Evolutionary conservation across 2,329 filamentous ascomycete genomes (phyloP).

Genomic region (Fusarium sororula): DNA sequence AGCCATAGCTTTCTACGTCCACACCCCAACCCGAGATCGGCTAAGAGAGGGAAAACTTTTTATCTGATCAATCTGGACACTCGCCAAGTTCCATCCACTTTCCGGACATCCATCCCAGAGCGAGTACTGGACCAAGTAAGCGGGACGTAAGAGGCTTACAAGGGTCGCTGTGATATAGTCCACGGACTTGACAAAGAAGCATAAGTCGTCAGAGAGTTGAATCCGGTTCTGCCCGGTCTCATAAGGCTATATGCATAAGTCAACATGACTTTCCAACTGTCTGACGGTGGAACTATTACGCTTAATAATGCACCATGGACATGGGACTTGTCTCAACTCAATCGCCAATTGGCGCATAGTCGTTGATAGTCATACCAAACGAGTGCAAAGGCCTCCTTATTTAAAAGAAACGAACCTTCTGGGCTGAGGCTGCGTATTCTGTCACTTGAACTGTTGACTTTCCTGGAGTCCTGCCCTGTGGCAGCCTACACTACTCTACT

Average conservation of each 20-base stretch:
- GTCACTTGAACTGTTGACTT: not conserved
- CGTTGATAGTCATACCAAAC: not conserved
- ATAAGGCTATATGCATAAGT: not conserved
- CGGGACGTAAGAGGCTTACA: not conserved
- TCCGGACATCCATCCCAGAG: not conserved
- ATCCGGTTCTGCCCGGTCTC: no score
- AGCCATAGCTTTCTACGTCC: conserved; percentile 1
- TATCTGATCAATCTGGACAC: conserved; percentile 38
- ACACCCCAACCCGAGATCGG: conserved; percentile 38
- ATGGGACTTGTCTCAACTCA: not conserved
- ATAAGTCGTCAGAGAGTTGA: not conserved
- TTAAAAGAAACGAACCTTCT: not conserved
- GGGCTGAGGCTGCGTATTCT: not conserved
- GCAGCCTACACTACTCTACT: not conserved
- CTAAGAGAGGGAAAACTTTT: conserved; percentile 31
- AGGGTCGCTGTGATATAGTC: not conserved
- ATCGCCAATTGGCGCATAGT: not conserved
- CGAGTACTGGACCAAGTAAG: not conserved
- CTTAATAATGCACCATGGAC: not conserved
- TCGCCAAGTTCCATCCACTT: not conserved
- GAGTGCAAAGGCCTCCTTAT: not conserved
- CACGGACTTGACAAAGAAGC: not conserved
- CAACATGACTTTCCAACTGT: not conserved
- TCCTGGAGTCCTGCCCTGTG: no score
- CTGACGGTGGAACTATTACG: not conserved